Evolutionary conservation across 2,329 filamentous ascomycete genomes (phyloP), one percentile per base, ranked within the genome.

Genomic region (Grosmannia serpens): DNA sequence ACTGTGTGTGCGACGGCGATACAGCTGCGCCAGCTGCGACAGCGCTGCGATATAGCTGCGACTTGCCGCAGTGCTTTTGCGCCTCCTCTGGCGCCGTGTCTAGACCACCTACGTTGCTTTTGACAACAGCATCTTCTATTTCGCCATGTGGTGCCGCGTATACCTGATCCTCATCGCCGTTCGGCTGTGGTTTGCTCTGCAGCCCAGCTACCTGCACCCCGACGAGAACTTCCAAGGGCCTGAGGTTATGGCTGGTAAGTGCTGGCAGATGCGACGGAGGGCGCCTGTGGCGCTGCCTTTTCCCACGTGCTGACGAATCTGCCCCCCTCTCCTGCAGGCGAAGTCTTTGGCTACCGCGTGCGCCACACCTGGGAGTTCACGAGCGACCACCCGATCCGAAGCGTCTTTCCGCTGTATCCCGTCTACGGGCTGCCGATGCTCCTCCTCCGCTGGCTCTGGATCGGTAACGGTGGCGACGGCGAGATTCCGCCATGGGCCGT

Each of bases 181-280:
- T 67, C 87, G 94, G 72, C 80, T 97, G 68, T 97, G 92, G 82
- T 92, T 97, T 71, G 92, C 94, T 61, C 76, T 97, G 64, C 91
- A 88, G 63, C 89, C 94, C 60, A 97, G 92, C 78, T 99, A 99
- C 73, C 83, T 99, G 53, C 94, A 99, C 72, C 94, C 94, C 6
- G 94, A 99, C 75, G 94, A 99, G 79, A 94, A 97, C 77, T 99
- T 99, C 68, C 94, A 99, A 75, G 94, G 94, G 41, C 94, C 94
- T 20, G 94, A 99, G 77, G 87, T 97, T 64, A 94, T 97, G 68
- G 91, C 92, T 68, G 92, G 92, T 96, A 83, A 65, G 85, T 53
- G 11, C 22, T 31, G 24, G 13, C n/a, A n/a, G 41, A 7, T 44
- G 41, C 41, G 47, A 50, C 24, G 15, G 2, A 20, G 15, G 1